These are phyloP conservation scores for Pseudoneurospora amorphoporcata DNA, from an alignment of 495 filamentous ascomycete species.

Conservation along the genomic window DNA sequence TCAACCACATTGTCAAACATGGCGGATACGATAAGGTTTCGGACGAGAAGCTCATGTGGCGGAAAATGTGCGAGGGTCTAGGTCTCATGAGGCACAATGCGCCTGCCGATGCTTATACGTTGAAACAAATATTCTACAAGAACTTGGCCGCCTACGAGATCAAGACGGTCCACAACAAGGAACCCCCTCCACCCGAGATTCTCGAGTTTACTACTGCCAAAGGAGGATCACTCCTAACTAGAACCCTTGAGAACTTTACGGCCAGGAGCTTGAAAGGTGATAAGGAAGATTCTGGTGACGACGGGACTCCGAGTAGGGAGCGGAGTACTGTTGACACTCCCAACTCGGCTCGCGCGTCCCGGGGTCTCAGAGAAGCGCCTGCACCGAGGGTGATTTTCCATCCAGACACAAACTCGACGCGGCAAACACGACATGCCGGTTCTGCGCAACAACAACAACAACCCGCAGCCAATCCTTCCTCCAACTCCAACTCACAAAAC, in stretches of 20 bases:
- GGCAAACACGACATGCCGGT: slow-evolving; percentile 45
- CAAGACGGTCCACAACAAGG: slow-evolving; percentile 53
- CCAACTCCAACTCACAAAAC: slow-evolving; percentile 21
- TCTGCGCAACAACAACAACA: slow-evolving; percentile 37
- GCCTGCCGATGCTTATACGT: slow-evolving; percentile 60
- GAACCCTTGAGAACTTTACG: slow-evolving; percentile 63
- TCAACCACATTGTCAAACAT: slow-evolving; percentile 54
- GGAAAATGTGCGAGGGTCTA: slow-evolving; percentile 57
- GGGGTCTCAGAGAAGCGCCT: slow-evolving; percentile 67
- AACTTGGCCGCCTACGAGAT: slow-evolving; percentile 79
- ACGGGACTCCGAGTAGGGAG: slow-evolving; percentile 54
- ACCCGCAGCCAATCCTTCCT: slow-evolving; percentile 19
- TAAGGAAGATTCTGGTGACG: slow-evolving; percentile 45
- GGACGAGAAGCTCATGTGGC: slow-evolving; percentile 70
- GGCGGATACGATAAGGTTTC: slow-evolving; percentile 77
- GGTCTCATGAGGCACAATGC: slow-evolving; percentile 49
- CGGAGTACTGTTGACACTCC: slow-evolving; percentile 51
- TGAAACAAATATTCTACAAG: slow-evolving; percentile 77
- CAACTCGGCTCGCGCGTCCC: slow-evolving; percentile 47
- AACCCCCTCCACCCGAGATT: slow-evolving; percentile 73
- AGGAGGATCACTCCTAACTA: slow-evolving; percentile 62
- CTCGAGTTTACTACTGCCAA: slow-evolving; percentile 67
- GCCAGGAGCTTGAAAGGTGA: slow-evolving; percentile 31
- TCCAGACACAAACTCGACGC: slow-evolving; percentile 53
- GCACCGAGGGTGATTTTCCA: slow-evolving; percentile 74